Evolutionary conservation across 306 rosid species (phyloP).

Genomic region (Myrica gale): DNA sequence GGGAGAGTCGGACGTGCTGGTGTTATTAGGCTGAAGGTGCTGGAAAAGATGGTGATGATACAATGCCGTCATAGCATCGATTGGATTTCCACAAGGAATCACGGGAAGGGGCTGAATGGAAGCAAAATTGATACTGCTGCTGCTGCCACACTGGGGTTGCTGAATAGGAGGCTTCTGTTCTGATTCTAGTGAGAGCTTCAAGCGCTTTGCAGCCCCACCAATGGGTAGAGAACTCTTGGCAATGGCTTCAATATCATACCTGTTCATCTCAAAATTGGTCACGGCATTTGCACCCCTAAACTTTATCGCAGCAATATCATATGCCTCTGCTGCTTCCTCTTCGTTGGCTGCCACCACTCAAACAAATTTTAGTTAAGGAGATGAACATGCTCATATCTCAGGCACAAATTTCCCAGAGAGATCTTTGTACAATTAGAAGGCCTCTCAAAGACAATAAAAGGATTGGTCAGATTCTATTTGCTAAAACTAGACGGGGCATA

Average conservation of each 20-base stretch:
- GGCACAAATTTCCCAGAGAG: too few species aligned
- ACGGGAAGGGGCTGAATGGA: slow-evolving; percentile 52
- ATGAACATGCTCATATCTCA: too few species aligned
- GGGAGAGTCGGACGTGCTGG: slow-evolving; percentile 32
- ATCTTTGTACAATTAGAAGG: too few species aligned
- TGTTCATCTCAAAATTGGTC: slow-evolving; percentile 89
- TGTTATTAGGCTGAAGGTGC: slow-evolving; percentile 49
- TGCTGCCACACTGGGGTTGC: slow-evolving; percentile 38
- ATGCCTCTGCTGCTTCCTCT: slow-evolving; percentile 97
- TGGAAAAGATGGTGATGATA: slow-evolving; percentile 73
- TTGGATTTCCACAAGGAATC: slow-evolving; percentile 67
- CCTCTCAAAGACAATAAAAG: background rate
- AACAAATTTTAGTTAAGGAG: background rate
- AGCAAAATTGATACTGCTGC: slow-evolving; percentile 63
- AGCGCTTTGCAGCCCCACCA: slow-evolving; percentile 87
- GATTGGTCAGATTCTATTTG: background rate
- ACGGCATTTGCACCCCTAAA: slow-evolving; percentile 90
- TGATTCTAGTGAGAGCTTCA: slow-evolving; percentile 68
- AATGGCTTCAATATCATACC: slow-evolving; percentile 89
- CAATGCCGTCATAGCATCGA: slow-evolving; percentile 46
- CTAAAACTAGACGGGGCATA: background rate
- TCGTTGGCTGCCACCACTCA: slow-evolving; percentile 64
- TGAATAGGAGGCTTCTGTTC: slow-evolving; percentile 58
- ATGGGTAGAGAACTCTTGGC: slow-evolving; percentile 74
- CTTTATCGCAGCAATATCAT: slow-evolving; percentile 93